A percentile compares a stretch with the other conserved stretches of the same genome.
phyloP scores from a whole-genome alignment of 345 rosid genomes.

The Jatropha curcas region DNA sequence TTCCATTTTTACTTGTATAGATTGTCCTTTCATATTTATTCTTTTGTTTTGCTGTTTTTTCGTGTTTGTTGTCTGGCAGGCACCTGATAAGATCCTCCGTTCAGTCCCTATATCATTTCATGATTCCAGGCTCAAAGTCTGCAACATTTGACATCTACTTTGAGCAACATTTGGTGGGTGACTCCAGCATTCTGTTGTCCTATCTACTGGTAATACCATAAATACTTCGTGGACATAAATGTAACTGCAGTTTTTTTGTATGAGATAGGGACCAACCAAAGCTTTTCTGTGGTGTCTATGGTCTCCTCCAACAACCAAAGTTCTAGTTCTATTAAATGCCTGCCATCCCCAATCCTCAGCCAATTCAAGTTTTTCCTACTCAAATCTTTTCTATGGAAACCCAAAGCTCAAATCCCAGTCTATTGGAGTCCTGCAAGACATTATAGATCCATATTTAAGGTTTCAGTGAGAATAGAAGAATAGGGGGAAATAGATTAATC shows the following conservation, averaged over 20 bases:
- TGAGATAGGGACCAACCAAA: not conserved
- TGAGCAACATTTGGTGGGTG: not conserved
- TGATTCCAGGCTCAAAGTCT: slow-evolving; percentile 11
- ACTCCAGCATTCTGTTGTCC: not conserved
- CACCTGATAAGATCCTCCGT: slow-evolving; percentile 5
- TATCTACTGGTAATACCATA: not conserved
- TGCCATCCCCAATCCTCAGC: too few relatives aligned
- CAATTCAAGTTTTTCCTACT: too few relatives aligned
- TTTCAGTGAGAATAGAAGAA: too few relatives aligned
- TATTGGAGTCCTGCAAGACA: too few relatives aligned
- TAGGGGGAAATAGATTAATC: too few relatives aligned
- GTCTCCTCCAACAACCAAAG: too few relatives aligned
- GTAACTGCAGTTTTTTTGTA: not conserved
- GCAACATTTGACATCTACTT: not conserved
- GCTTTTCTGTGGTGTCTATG: too few relatives aligned
- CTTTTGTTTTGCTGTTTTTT: not conserved
- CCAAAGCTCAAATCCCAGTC: too few relatives aligned
- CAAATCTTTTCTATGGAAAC: too few relatives aligned
- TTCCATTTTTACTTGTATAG: too few relatives aligned
- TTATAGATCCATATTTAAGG: too few relatives aligned
- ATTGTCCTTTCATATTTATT: not conserved
- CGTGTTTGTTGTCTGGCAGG: slow-evolving; percentile 19
- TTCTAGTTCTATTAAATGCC: too few relatives aligned
- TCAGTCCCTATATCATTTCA: not conserved
- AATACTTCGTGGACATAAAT: not conserved